Evolutionary conservation across 495 filamentous ascomycete genomes (phyloP).

Genomic region (Neurospora tetraspora): DNA sequence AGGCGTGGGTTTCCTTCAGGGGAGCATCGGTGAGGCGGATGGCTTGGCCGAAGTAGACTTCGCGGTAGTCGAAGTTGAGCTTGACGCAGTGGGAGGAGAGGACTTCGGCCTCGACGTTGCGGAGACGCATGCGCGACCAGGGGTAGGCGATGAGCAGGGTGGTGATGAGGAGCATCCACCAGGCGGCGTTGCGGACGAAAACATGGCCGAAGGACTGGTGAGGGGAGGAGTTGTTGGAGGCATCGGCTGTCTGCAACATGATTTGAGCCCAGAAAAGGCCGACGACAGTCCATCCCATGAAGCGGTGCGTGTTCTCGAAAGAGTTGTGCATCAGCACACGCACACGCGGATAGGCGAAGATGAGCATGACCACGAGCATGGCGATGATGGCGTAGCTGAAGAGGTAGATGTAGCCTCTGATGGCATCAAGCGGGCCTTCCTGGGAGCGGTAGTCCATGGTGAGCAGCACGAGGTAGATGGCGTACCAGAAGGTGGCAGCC

Average conservation of each 20-base stretch:
- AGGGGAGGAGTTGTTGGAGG: constrained; percentile 1
- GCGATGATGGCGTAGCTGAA: constrained; percentile 33
- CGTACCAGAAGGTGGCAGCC: constrained; percentile 60
- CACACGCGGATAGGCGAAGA: constrained; percentile 41
- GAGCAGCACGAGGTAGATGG: constrained; percentile 33
- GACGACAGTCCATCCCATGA: constrained; percentile 52
- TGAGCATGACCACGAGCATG: constrained; percentile 30
- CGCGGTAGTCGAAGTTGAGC: constrained; percentile 56
- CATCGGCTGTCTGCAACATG: constrained; percentile 17
- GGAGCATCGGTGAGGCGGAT: constrained; percentile 47
- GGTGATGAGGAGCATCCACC: constrained; percentile 57
- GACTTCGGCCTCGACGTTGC: constrained; percentile 48
- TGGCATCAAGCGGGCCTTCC: constrained; percentile 22
- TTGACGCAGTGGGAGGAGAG: constrained; percentile 61
- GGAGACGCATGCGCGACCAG: constrained; percentile 56
- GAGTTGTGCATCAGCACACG: constrained; percentile 48
- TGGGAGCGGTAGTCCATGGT: constrained; percentile 35
- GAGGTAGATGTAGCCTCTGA: constrained; percentile 38
- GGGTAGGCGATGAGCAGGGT: constrained; percentile 53
- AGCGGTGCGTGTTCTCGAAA: constrained; percentile 61
- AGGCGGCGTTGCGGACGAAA: constrained; percentile 46
- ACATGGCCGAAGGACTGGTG: constrained; percentile 16
- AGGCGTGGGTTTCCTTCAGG: constrained; percentile 70
- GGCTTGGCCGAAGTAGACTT: constrained; percentile 44
- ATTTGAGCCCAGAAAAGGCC: constrained; percentile 50